Evolutionary conservation across 192 early-diverging fungal genomes (phyloP), one percentile per base, ranked within the genome.

Genomic region (Backusella australiensis): DNA sequence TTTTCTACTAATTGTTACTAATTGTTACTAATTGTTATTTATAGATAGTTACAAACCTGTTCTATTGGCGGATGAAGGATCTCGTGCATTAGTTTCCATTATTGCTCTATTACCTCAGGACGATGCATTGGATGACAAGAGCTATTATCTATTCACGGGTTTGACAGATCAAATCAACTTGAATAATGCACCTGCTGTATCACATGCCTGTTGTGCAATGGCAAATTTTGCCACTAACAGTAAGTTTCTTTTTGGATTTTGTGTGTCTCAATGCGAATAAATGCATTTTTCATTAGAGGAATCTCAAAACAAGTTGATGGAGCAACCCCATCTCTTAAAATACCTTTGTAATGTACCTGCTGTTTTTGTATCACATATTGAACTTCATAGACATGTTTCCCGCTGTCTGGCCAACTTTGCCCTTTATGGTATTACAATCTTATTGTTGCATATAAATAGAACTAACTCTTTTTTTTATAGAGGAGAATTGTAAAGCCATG

Each of bases 151-250:
- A 26, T 59, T 59, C 2, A 26, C 7, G 53, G 56, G 23, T 26
- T 63, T 63, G 56, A 63, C 56, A 29, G 56, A 63, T 63, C 56
- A 63, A 29, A 63, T 63, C 1, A 63, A 63, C 29, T 63, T 63
- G 29, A 63, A 63, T 29, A 63, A 63, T 63, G 72, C 78, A 6
- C 80, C 83, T n/a, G 79, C 85, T 3, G 81, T 88, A 44, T 84
- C 88, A 0, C 87, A 89, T 76, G 77, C 84, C 0, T 88, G 86
- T 67, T 89, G 88, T 78, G 88, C 88, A 0, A 72, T 89, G 71
- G 88, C 88, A 11, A 89, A 89, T 65, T 73, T 89, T 79, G 88
- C 88, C 6, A 89, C 88, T 3, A 89, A 89, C 66, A 82, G 86
- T 56, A 85, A 78, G 68, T 53, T 66, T 39, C 38, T 32, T 32